Evolutionary conservation across 2,329 filamentous ascomycete genomes (phyloP).

Genomic region (Penicillium rolfsii): DNA sequence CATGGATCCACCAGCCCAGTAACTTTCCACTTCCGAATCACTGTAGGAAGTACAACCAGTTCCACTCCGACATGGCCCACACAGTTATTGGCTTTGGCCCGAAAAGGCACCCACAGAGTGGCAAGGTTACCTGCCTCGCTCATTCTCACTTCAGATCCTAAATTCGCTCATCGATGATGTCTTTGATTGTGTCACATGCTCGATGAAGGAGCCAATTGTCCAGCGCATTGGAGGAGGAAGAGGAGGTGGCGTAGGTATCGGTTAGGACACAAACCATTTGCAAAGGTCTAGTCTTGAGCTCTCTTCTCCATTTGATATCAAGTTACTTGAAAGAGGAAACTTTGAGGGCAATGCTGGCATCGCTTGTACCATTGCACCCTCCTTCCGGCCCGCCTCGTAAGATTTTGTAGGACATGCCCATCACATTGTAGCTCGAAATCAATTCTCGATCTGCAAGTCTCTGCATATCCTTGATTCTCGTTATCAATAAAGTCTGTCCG

Average conservation of each 20-base stretch:
- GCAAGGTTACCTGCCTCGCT: constrained; percentile 36
- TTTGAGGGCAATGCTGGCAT: neutral
- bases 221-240: constrained; percentile 22
- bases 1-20: constrained; percentile 43
- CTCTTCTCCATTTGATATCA: neutral
- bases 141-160: constrained; percentile 41
- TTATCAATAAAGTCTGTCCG: neutral
- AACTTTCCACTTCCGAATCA: constrained; percentile 41
- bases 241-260: no score
- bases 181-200: constrained; percentile 34
- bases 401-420: neutral
- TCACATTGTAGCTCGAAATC: neutral
- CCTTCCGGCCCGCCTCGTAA: neutral
- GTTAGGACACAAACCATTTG: neutral
- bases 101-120: constrained; percentile 41
- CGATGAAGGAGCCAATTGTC: constrained; percentile 39
- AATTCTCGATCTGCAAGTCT: neutral
- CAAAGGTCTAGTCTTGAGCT: neutral
- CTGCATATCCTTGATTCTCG: neutral
- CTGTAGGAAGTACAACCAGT: constrained; percentile 39
- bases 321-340: neutral
- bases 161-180: constrained; percentile 41
- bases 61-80: constrained; percentile 44
- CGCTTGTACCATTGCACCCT: constrained; percentile 3
- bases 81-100: constrained; percentile 40